Conservation (phyloP, 225 moss, liverwort and hornwort genomes). For the Rhytidiadelphus loreus region DNA sequence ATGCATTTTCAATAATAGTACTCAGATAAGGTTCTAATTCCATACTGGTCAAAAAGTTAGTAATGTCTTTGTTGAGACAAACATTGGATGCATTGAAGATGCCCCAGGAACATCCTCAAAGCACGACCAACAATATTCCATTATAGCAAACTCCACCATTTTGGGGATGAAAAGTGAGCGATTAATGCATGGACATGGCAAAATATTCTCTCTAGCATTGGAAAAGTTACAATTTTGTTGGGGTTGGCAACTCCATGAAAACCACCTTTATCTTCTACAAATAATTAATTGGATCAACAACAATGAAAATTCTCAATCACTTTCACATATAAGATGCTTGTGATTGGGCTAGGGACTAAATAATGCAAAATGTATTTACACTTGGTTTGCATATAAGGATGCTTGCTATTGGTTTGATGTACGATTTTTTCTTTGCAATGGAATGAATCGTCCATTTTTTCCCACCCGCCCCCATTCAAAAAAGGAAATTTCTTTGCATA, state of each 20-base stretch:
- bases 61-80: not conserved
- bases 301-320: too few species aligned
- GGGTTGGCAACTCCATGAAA: rapidly evolving
- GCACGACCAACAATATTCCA: too few species aligned
- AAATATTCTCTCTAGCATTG: rapidly evolving
- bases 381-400: not conserved
- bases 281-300: not conserved
- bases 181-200: rapidly evolving
- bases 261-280: not conserved
- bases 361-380: not conserved
- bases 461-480: rapidly evolving
- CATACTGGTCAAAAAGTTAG: not conserved
- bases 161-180: rapidly evolving
- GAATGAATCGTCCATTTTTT: not conserved
- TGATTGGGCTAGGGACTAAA: not conserved
- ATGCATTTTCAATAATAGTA: not conserved
- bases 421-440: too few species aligned
- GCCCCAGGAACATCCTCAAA: not conserved
- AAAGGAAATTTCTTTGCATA: not conserved
- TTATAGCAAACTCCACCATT: not conserved
- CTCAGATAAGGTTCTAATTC: not conserved
- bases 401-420: not conserved
- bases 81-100: not conserved
- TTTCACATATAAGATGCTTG: not conserved
- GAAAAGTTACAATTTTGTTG: rapidly evolving